Base-by-base conservation (phyloP, 805 yeast species). In the Ogataea methanolica region DNA sequence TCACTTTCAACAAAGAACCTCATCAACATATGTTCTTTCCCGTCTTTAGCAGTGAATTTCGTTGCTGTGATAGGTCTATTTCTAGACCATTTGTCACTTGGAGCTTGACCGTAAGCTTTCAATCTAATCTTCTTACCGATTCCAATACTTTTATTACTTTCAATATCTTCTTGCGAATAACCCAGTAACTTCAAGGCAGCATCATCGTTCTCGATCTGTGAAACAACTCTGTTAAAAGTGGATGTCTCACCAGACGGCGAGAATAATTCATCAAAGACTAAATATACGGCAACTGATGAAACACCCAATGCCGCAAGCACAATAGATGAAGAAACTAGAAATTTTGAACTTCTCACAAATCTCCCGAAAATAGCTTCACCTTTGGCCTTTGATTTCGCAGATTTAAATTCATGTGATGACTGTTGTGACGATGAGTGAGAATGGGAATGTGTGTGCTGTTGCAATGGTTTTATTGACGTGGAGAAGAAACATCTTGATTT, bases 201-300 rank as follows among this genome's bases (percentile, higher is more conserved):
- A 42, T 75, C 74, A 63, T 85, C 88, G 49, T 83, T 72, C 61
- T 91, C 92, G 36, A 89, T 78, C 57, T 87, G 68, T 12, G 79
- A 76, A 33, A 90, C 90, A 2, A 96, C 95, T 56, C 88, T 79
- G 68, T 91, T 90, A 72, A 91, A 91, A 2, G 95, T 80, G 54
- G 85, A 86, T 0, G 96, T 91, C 61, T 91, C 97, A 22, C 96
- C 96, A 1, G 95, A 84, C 9, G 97, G 97, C 42, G 91, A 77
- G 54, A 88, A 80, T 33, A 91, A 69, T 62, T 91, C 97, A 11
- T 84, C 74, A n/a, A 85, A 76, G 21, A 90, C 78, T 52, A 88
- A 74, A 64, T 88, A 91, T 8, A 88, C 72, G 19, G 90, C 79
- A 48, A 83, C 65, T 41, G 82, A 76, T 0, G 92, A 80, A 8